Conservation (phyloP, 2,329 filamentous ascomycete genomes). For the Fusarium sp. region DNA sequence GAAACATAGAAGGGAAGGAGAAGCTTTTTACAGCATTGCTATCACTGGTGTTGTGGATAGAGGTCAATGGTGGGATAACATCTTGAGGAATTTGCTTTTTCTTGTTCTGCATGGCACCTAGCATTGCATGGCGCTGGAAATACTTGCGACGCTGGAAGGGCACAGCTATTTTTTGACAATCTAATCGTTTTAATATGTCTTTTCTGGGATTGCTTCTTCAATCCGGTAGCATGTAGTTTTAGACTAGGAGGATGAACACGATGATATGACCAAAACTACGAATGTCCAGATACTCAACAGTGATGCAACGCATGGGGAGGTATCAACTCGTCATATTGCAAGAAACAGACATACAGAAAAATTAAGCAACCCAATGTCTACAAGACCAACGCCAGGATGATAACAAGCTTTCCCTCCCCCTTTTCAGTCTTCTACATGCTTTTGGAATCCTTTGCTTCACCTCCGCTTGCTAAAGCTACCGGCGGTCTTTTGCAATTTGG, state of each 20-base stretch:
- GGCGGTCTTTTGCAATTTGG: slow-evolving; percentile 51
- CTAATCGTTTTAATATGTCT: slow-evolving; percentile 20
- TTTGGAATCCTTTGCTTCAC: slow-evolving; percentile 18
- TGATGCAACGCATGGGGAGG: slow-evolving; percentile 25
- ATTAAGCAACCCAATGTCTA: slow-evolving; percentile 40
- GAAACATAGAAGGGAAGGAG: not conserved
- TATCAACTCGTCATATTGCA: slow-evolving; percentile 44
- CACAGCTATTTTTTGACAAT: slow-evolving; percentile 21
- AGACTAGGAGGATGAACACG: slow-evolving; percentile 5
- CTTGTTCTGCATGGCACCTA: slow-evolving; percentile 32
- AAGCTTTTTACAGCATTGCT: not conserved
- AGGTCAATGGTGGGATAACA: slow-evolving; percentile 1
- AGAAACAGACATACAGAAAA: slow-evolving; percentile 40
- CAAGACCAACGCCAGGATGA: slow-evolving; percentile 42
- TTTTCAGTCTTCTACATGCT: slow-evolving; percentile 19
- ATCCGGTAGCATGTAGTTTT: slow-evolving; percentile 3
- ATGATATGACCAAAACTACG: slow-evolving; percentile 12
- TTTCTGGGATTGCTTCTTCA: not conserved
- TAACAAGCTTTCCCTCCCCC: slow-evolving; percentile 24
- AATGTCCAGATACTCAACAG: not conserved
- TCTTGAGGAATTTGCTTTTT: slow-evolving; percentile 10
- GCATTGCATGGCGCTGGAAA: slow-evolving; percentile 42
- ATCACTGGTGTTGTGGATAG: slow-evolving; percentile 29
- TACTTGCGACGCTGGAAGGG: slow-evolving; percentile 17
- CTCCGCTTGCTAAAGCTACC: slow-evolving; percentile 35